Evolutionary conservation across 2,329 filamentous ascomycete species (phyloP).

Genomic region (Colletotrichum sidae): DNA sequence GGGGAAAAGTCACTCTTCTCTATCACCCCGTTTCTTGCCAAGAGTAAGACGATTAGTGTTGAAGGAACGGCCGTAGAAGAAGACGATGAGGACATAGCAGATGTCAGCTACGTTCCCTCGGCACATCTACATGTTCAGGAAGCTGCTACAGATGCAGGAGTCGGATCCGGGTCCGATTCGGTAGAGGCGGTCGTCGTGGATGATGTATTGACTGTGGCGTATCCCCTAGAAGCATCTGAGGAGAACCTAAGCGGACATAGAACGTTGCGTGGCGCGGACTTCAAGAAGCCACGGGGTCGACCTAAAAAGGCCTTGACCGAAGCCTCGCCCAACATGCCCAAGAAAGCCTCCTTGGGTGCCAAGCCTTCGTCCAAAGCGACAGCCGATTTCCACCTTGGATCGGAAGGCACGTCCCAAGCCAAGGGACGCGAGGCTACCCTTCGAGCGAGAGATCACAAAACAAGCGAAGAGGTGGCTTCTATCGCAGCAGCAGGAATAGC

Average conservation of each 20-base stretch:
- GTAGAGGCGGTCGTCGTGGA: not conserved
- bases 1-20: slow-evolving; percentile 94
- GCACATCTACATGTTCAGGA: slow-evolving; percentile 20
- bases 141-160: slow-evolving; percentile 29
- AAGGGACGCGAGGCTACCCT: slow-evolving; percentile 42
- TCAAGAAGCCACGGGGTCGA: slow-evolving; percentile 56
- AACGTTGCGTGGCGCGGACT: not conserved
- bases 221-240: slow-evolving; percentile 38
- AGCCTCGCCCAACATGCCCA: slow-evolving; percentile 56
- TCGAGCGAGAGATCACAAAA: slow-evolving; percentile 44
- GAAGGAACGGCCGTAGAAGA: slow-evolving; percentile 49
- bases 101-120: slow-evolving; percentile 35
- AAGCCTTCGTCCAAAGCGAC: no score
- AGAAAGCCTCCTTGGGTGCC: slow-evolving; percentile 8
- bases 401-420: slow-evolving; percentile 48
- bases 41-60: slow-evolving; percentile 66
- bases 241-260: slow-evolving; percentile 23
- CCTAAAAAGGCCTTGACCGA: slow-evolving; percentile 61
- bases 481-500: slow-evolving; percentile 42
- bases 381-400: slow-evolving; percentile 43
- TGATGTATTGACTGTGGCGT: slow-evolving; percentile 28
- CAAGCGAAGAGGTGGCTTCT: slow-evolving; percentile 29
- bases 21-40: slow-evolving; percentile 92
- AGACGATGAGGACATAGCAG: slow-evolving; percentile 43
- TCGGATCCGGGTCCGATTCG: not conserved